Evolutionary conservation across 345 rosid genomes (phyloP).

Genomic region (Stellera chamaejasme): DNA sequence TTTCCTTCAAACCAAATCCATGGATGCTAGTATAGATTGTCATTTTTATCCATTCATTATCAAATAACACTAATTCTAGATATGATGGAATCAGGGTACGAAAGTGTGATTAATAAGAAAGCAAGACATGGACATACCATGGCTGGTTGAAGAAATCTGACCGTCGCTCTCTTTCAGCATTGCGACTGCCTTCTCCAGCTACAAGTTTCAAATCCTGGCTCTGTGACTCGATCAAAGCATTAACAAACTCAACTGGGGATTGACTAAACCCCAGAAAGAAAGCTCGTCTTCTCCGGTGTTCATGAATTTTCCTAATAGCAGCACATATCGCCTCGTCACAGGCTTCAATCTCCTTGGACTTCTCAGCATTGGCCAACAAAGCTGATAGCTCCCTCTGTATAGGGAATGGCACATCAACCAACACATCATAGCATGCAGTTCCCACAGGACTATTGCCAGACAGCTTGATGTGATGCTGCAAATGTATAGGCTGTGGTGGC

Average conservation of each 20-base stretch:
- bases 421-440: slow-evolving; percentile 89
- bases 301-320: slow-evolving; percentile 90
- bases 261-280: slow-evolving; percentile 98
- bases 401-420: slow-evolving; percentile 88
- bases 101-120: background rate
- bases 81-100: background rate
- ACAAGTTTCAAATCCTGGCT: slow-evolving; percentile 82
- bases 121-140: slow-evolving; percentile 42
- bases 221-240: slow-evolving; percentile 90
- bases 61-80: too few species aligned
- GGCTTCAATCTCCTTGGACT: slow-evolving; percentile 90
- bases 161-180: slow-evolving; percentile 77
- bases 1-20: too few species aligned
- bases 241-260: slow-evolving; percentile 90
- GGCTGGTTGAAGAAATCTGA: slow-evolving; percentile 94
- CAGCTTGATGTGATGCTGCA: slow-evolving; percentile 88
- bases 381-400: slow-evolving; percentile 84
- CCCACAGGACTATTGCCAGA: slow-evolving; percentile 78
- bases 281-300: slow-evolving; percentile 85
- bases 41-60: too few species aligned
- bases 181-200: slow-evolving; percentile 84
- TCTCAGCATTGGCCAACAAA: slow-evolving; percentile 86
- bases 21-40: too few species aligned
- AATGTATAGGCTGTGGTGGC: slow-evolving; percentile 84
- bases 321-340: slow-evolving; percentile 93